Evolutionary conservation across 2,329 filamentous ascomycete genomes (phyloP), one percentile per base, ranked within the genome.

Genomic region (Aspergillus fumigatiaffinis): DNA sequence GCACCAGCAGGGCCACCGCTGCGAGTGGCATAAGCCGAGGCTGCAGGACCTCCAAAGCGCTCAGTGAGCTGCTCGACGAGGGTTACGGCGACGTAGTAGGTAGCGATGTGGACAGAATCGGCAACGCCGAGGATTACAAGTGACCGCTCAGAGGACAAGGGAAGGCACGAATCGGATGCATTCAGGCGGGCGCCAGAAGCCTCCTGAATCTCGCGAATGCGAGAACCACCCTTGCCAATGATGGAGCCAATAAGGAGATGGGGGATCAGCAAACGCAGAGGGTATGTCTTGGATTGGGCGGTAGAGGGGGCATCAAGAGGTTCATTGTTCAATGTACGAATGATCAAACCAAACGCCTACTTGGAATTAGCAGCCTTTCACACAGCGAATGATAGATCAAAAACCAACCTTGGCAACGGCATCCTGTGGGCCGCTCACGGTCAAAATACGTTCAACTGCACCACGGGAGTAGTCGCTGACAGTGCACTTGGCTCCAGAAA

Each of bases 61-160:
- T 99, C 94, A 53, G 94, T 97, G 58, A 99, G 83, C 78, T 99
- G 94, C 80, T 99, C 94, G 50, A 96, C 88, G 26, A 99, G 84
- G n/a, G 94, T 99, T 76, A 93, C 96, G 55, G 92, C 93, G 62
- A 99, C 92, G 71, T 99, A 99, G 80, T 97, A 99, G 41, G 94
- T 96, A 51, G 94, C 94, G 75, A 99, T 99, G 78, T 99, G 94
- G 51, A 99, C 93, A 57, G 94, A 93, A 79, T 99, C 94, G 54
- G 94, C 94, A 57, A 99, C 94, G 73, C 94, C 94, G 77, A 97
- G 91, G 29, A 99, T 92, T 52, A 99, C 93, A 51, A 99, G 85
- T n/a, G 94, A 97, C 50, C 94, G 90, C 79, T 99, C 94, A 58
- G 92, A 96, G 20, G 94, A 99, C 60, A 97, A 84, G 51, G 94